A percentile compares a stretch with the other conserved stretches of the same genome.
Evolutionary conservation across 2,329 filamentous ascomycete genomes (phyloP).

Genomic region (Sarocladium strictum): DNA sequence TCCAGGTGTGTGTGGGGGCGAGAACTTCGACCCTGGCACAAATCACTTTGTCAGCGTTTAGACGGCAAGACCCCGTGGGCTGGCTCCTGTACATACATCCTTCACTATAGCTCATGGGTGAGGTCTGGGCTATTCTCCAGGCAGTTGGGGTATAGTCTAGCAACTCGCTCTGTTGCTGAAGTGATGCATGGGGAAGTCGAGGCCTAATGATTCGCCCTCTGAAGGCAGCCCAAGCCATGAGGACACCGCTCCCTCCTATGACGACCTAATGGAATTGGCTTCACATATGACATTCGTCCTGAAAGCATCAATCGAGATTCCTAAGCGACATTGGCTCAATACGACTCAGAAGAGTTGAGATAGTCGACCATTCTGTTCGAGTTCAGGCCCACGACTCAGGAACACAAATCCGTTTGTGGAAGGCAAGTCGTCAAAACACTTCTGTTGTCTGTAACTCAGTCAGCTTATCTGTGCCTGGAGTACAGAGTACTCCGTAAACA

Average conservation of each 20-base stretch:
- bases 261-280: too few species aligned
- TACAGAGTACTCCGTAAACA: too few species aligned
- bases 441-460: too few species aligned
- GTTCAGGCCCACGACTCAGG: too few species aligned
- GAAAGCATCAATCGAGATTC: too few species aligned
- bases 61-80: background rate
- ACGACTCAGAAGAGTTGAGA: too few species aligned
- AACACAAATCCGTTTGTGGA: too few species aligned
- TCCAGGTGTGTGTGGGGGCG: background rate
- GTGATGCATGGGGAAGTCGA: background rate
- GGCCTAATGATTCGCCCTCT: background rate
- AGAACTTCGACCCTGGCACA: background rate
- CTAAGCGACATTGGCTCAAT: too few species aligned
- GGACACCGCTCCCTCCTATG: background rate
- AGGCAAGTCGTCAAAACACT: too few species aligned
- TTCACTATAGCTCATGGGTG: background rate
- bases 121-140: background rate
- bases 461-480: too few species aligned
- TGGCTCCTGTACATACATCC: background rate
- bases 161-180: background rate
- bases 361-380: too few species aligned
- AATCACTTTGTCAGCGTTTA: background rate
- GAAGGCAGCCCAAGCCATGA: background rate
- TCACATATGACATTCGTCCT: too few species aligned
- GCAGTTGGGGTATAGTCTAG: background rate